phyloP scores from a whole-genome alignment of 805 yeast species.

The Lachancea lanzarotensis region DNA sequence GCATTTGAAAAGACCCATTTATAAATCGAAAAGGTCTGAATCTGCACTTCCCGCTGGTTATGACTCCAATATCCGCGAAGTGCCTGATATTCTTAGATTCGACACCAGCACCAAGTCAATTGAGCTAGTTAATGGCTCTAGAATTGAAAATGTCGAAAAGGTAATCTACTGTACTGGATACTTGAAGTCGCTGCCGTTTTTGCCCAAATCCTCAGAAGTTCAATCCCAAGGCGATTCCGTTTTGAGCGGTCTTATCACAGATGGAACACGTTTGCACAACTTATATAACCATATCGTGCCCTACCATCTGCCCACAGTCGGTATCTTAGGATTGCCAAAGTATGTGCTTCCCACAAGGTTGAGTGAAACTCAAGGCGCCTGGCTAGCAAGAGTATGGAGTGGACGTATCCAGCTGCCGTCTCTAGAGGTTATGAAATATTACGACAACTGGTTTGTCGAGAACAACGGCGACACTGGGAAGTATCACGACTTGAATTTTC shows the following conservation, averaged over 20 bases:
- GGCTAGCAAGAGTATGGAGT: constrained; percentile 55
- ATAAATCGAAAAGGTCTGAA: constrained; percentile 45
- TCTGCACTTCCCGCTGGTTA: constrained; percentile 38
- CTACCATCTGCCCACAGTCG: constrained; percentile 52
- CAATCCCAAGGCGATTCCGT: constrained; percentile 9
- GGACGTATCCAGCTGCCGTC: constrained; percentile 50
- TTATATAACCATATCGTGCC: constrained; percentile 53
- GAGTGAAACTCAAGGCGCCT: constrained; percentile 55
- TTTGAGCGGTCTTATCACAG: constrained; percentile 35
- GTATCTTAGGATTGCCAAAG: constrained; percentile 53
- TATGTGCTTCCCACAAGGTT: constrained; percentile 54
- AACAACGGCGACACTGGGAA: constrained; percentile 41
- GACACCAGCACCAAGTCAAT: constrained; percentile 36
- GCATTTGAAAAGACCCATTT: constrained; percentile 36
- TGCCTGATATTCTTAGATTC: constrained; percentile 38
- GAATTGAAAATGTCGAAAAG: constrained; percentile 43
- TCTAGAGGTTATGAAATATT: constrained; percentile 39
- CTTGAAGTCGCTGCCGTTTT: constrained; percentile 56
- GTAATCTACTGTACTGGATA: constrained; percentile 75
- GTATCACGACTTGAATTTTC: constrained; percentile 49
- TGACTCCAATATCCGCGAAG: constrained; percentile 37
- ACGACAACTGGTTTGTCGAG: constrained; percentile 36
- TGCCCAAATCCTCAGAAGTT: constrained; percentile 30
- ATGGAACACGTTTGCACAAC: constrained; percentile 45
- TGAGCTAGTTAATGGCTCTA: constrained; percentile 43